A percentile compares a stretch with the other conserved stretches of the same genome.
Conservation (phyloP, 306 rosid species). For the Glycine soja region DNA sequence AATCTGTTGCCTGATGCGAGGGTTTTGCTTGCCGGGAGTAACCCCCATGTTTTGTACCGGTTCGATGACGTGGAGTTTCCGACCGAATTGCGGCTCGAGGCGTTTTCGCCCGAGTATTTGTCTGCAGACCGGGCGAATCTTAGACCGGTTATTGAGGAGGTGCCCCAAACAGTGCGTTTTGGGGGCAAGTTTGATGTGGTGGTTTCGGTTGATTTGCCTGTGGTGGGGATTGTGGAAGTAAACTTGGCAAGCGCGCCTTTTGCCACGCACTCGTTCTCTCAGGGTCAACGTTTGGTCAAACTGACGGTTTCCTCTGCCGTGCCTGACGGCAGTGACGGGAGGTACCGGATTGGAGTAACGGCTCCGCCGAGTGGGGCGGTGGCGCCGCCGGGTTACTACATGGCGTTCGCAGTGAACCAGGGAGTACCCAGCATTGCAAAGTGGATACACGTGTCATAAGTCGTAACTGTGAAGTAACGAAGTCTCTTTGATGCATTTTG, state of each 20-base stretch:
- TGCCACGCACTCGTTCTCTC: slow-evolving; percentile 87
- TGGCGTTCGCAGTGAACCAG: slow-evolving; percentile 85
- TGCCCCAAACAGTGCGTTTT: slow-evolving; percentile 64
- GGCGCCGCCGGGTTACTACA: slow-evolving; percentile 91
- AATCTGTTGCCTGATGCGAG: slow-evolving; percentile 86
- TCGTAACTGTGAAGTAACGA: not conserved
- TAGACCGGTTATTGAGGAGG: slow-evolving; percentile 63
- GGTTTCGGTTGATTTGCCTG: slow-evolving; percentile 64
- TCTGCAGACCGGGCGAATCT: slow-evolving; percentile 60
- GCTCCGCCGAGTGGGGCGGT: slow-evolving; percentile 78
- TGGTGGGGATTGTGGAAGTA: slow-evolving; percentile 81
- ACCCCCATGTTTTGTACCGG: slow-evolving; percentile 71
- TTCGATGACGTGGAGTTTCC: slow-evolving; percentile 66
- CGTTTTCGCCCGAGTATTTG: slow-evolving; percentile 86
- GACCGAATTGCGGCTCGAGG: slow-evolving; percentile 76
- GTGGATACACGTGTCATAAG: slow-evolving; percentile 66
- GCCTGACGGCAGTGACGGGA: slow-evolving; percentile 53
- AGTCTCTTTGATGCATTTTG: not conserved
- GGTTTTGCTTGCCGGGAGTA: slow-evolving; percentile 77
- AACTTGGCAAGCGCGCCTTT: slow-evolving; percentile 80
- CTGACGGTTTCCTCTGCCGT: slow-evolving; percentile 57
- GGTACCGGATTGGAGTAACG: slow-evolving; percentile 58
- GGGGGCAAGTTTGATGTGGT: slow-evolving; percentile 63
- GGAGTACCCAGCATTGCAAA: slow-evolving; percentile 92
- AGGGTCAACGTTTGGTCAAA: slow-evolving; percentile 89